These are phyloP conservation scores for Gyrodon lividus DNA, from an alignment of 768 basidiomycete species.

Conservation along the genomic window DNA sequence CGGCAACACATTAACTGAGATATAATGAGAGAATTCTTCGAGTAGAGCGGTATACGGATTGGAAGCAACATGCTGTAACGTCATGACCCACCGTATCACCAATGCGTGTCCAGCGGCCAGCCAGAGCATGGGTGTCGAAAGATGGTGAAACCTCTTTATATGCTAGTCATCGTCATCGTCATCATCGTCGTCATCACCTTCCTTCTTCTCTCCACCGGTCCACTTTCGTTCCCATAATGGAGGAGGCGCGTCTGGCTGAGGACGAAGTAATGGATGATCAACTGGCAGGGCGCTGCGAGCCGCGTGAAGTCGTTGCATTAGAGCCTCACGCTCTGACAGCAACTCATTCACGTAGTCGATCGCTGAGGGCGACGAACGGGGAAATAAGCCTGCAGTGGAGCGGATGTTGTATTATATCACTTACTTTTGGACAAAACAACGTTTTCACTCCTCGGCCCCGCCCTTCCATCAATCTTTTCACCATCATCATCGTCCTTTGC, in stretches of 20 bases:
- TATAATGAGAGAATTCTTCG: conserved; percentile 20
- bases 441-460: conserved; percentile 89
- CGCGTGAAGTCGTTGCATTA: conserved; percentile 57
- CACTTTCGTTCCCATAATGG: conserved; percentile 83
- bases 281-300: conserved; percentile 58
- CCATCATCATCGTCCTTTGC: conserved; percentile 44
- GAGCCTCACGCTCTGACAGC: conserved; percentile 53
- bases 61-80: too few relatives aligned
- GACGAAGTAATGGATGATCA: conserved; percentile 54
- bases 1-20: conserved; percentile 24
- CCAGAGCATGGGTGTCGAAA: background rate
- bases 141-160: background rate
- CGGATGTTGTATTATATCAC: conserved; percentile 23
- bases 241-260: conserved; percentile 23
- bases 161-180: conserved; percentile 47
- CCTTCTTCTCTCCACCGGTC: conserved; percentile 67
- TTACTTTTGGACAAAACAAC: conserved; percentile 85
- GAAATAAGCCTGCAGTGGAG: conserved; percentile 3
- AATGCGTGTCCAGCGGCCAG: background rate
- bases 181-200: conserved; percentile 44
- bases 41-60: too few relatives aligned
- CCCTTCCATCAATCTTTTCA: conserved; percentile 76
- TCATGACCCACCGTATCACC: background rate
- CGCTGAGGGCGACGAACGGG: conserved; percentile 43
- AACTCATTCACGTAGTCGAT: conserved; percentile 82